Conservation (phyloP, 148 eudicot species). For the Simmondsia chinensis region DNA sequence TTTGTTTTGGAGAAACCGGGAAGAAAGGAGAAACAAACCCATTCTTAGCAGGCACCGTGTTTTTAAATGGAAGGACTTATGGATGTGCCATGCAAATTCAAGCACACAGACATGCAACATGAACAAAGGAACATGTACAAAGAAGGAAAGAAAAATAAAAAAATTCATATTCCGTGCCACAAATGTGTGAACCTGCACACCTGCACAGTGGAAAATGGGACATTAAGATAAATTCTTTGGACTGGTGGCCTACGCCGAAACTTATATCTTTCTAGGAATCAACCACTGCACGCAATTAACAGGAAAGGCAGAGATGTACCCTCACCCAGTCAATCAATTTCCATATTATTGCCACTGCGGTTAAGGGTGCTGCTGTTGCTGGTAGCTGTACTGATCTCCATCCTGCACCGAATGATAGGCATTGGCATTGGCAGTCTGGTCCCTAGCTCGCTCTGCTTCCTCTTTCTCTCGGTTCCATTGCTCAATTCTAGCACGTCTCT, state of each 20-base stretch:
- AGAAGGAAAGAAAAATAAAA: constrained; percentile 19
- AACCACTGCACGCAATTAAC: not conserved
- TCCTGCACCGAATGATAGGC: constrained; percentile 12
- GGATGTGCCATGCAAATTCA: not conserved
- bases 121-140: not conserved
- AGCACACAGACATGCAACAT: constrained; percentile 6
- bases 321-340: constrained; percentile 18
- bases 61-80: too few species aligned
- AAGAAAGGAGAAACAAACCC: too few species aligned
- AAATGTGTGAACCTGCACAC: constrained; percentile 82
- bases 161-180: constrained; percentile 41
- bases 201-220: constrained; percentile 77
- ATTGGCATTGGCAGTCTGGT: constrained; percentile 12
- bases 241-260: constrained; percentile 6
- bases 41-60: too few species aligned
- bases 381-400: constrained; percentile 24
- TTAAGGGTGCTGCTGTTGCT: constrained; percentile 15
- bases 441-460: constrained; percentile 34
- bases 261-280: not conserved
- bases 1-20: too few species aligned
- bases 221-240: constrained; percentile 31
- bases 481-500: constrained; percentile 88
- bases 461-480: constrained; percentile 95
- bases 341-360: constrained; percentile 27
- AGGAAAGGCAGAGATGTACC: constrained; percentile 42